Evolutionary conservation across 352 stramenopile species (phyloP).

Genomic region (Aphanomyces stellatus): DNA sequence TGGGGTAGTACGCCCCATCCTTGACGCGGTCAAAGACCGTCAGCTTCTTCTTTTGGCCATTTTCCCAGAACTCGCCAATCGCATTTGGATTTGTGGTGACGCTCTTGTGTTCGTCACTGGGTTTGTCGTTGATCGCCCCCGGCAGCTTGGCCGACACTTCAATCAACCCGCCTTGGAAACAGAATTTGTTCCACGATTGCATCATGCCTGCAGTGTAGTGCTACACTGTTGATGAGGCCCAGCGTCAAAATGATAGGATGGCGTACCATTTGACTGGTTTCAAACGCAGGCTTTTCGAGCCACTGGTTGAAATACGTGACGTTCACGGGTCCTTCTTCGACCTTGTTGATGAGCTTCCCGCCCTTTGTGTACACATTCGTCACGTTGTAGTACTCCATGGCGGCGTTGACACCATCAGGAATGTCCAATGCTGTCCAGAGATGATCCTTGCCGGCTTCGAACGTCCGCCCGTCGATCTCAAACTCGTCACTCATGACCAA

Average conservation of each 20-base stretch:
- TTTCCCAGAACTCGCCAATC: conserved; percentile 71
- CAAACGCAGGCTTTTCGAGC: conserved; percentile 3
- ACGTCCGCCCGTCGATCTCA: conserved; percentile 77
- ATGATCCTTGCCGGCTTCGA: conserved; percentile 87
- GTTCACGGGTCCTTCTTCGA: conserved; percentile 12
- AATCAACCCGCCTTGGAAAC: conserved; percentile 85
- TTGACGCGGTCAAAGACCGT: conserved; percentile 25
- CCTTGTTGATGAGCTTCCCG: conserved; percentile 11
- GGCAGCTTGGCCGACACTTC: conserved; percentile 76
- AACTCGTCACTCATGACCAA: conserved; percentile 94
- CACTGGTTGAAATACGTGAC: conserved; percentile 18
- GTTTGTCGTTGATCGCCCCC: conserved; percentile 32
- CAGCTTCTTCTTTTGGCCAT: conserved; percentile 15
- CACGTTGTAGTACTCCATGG: conserved; percentile 89
- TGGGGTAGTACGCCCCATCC: conserved; percentile 46
- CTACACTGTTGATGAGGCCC: neutral
- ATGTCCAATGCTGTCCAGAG: conserved; percentile 92
- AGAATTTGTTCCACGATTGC: conserved; percentile 92
- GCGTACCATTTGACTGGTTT: conserved; percentile 11
- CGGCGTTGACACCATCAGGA: conserved; percentile 86
- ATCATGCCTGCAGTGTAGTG: conserved; percentile 73
- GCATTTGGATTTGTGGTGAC: conserved; percentile 40
- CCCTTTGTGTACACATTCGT: conserved; percentile 54
- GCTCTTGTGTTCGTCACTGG: conserved; percentile 3
- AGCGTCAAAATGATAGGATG: neutral